Evolutionary conservation across 1,139 yeast species (phyloP).

Genomic region (Saccharomycopsis hybrid): DNA sequence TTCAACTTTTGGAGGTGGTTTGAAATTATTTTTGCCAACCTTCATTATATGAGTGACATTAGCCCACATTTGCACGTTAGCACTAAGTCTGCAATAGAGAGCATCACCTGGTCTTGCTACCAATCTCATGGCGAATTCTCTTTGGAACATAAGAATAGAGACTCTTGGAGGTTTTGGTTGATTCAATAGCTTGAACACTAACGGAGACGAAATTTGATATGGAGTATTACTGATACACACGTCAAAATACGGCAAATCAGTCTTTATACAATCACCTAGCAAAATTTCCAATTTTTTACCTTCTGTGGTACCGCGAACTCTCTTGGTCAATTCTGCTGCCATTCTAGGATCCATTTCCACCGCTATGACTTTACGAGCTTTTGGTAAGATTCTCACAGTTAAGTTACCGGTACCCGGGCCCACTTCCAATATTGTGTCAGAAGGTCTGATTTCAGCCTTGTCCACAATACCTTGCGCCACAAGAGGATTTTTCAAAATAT

Average conservation of each 20-base stretch:
- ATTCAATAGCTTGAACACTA: constrained; percentile 84
- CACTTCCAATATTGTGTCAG: constrained; percentile 89
- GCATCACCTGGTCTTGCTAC: constrained; percentile 95
- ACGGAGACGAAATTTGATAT: constrained; percentile 93
- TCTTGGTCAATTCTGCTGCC: constrained; percentile 97
- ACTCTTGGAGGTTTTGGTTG: constrained; percentile 94
- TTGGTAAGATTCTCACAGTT: constrained; percentile 86
- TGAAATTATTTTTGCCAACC: constrained; percentile 91
- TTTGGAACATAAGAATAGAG: constrained; percentile 93
- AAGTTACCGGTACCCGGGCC: constrained; percentile 99
- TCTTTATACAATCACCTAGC: constrained; percentile 93
- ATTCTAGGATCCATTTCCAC: constrained; percentile 98
- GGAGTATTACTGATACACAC: constrained; percentile 97
- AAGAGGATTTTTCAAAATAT: constrained; percentile 88
- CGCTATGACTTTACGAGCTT: constrained; percentile 87
- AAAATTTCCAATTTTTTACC: constrained; percentile 87
- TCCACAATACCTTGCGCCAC: constrained; percentile 98
- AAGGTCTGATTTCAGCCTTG: constrained; percentile 87
- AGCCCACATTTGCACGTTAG: constrained; percentile 99
- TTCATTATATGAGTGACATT: constrained; percentile 97
- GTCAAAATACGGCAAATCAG: constrained; percentile 92
- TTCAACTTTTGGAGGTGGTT: constrained; percentile 99
- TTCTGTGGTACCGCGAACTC: constrained; percentile 94
- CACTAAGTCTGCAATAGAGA: constrained; percentile 85
- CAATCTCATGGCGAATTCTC: constrained; percentile 90